Evolutionary conservation across 1,284 basidiomycete genomes (phyloP), one percentile per base, ranked within the genome.

Genomic region (Neonothopanus nambi): DNA sequence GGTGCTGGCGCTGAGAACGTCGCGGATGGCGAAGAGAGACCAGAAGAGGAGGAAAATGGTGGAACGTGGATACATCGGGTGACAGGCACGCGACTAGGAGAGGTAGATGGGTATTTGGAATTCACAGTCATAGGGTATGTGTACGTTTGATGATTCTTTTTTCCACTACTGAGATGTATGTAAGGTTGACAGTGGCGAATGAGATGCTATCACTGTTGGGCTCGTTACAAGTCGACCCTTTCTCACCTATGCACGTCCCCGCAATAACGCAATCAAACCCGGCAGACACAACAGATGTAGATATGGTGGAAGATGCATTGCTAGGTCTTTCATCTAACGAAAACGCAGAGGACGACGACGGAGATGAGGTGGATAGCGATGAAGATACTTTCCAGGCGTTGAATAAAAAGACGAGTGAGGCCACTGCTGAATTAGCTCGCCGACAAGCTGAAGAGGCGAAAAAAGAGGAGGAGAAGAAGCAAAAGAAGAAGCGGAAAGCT

Each of bases 161-260:
- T 33, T 35, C 30, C 33, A 11, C 17, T 17, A 35, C 37, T 40
- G 35, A 33, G 28, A 28, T 1, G 24, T 41, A n/a, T 24, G 45
- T 44, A 67, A 97, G 95, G 26, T 69, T 98, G 57, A 96, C 91
- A 7, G 84, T 98, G 45, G 92, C 94, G 38, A 97, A 98, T 65
- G 88, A 96, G 63, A 97, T 98, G 91, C 77, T 99, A 13, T 96
- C 94, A 1, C 75, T 98, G 13, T 82, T 93, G 24, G 96, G 95
- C 9, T 98, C 96, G 1, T 79, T 99, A 57, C 88, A 97, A 55
- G 65, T 75, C 0, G 87, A 95, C 62, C 95, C 95, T 0, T 92
- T 95, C 68, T 89, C 88, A 18, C 79, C 84, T 0, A 76, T 76
- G 30, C 85, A 89, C 63, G 63, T 75, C 15, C 73, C 77, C 4